A percentile compares a stretch with the other conserved stretches of the same genome.
Conservation (phyloP, 1,284 basidiomycete genomes). For the Puccinia coronata region DNA sequence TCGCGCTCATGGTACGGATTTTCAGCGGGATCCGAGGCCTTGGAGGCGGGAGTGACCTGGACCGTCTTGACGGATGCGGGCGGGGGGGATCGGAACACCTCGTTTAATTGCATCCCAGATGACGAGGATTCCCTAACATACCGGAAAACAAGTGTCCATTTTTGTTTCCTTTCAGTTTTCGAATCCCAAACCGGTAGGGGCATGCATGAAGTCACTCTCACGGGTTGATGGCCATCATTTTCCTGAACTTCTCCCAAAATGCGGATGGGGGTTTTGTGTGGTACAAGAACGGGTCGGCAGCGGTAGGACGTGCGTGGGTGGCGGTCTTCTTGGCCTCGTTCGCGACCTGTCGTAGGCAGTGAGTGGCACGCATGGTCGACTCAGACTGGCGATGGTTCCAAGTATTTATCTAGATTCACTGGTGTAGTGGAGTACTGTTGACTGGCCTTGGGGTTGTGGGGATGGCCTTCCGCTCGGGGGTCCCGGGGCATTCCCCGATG, state of each 20-base stretch:
- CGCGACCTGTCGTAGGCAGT: slow-evolving; percentile 19
- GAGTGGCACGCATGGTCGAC: slow-evolving; percentile 10
- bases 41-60: slow-evolving; percentile 48
- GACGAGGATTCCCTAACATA: slow-evolving; percentile 35
- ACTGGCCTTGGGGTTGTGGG: no score
- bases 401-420: no score
- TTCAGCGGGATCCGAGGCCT: slow-evolving; percentile 48
- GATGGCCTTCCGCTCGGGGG: no score
- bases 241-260: slow-evolving; percentile 43
- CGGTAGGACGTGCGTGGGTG: slow-evolving; percentile 27
- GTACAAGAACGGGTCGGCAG: slow-evolving; percentile 43
- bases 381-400: neutral
- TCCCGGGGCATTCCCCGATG: no score
- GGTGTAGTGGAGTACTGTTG: no score
- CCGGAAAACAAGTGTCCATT: neutral
- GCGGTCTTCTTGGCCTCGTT: slow-evolving; percentile 17
- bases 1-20: slow-evolving; percentile 46
- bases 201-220: neutral
- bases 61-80: slow-evolving; percentile 37
- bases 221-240: slow-evolving; percentile 45
- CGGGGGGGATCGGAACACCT: slow-evolving; percentile 31
- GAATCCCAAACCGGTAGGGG: no score
- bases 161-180: neutral
- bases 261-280: slow-evolving; percentile 33
- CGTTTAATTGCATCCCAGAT: slow-evolving; percentile 39